A percentile compares a stretch with the other conserved stretches of the same genome.
Evolutionary conservation across 345 rosid genomes (phyloP).

Genomic region (Citrus australasica): DNA sequence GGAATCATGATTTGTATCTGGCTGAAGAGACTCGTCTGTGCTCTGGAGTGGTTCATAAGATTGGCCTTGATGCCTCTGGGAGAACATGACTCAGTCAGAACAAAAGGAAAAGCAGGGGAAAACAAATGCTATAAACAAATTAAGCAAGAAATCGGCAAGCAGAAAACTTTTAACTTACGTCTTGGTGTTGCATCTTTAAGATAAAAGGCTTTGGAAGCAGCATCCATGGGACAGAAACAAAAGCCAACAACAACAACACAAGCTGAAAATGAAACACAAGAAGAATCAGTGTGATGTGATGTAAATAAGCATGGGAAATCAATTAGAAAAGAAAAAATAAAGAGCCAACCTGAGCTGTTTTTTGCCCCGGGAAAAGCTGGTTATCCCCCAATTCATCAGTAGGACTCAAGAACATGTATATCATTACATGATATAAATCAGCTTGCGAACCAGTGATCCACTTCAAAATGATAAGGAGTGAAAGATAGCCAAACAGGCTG

Average conservation of each 20-base stretch:
- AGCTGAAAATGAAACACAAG: conserved; percentile 42
- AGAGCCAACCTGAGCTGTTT: conserved; percentile 59
- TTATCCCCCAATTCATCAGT: conserved; percentile 90
- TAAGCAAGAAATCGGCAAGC: neutral
- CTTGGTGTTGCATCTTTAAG: conserved; percentile 81
- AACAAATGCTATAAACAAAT: neutral
- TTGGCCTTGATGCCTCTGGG: conserved; percentile 86
- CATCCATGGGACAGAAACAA: conserved; percentile 98
- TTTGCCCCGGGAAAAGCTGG: conserved; percentile 78
- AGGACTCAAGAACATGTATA: conserved; percentile 98
- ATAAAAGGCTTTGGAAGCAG: conserved; percentile 90
- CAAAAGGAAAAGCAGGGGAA: neutral
- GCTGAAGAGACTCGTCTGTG: conserved; percentile 72
- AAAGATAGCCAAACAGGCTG: conserved; percentile 89
- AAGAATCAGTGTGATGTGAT: neutral
- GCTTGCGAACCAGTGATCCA: conserved; percentile 95
- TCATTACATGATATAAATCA: conserved; percentile 86
- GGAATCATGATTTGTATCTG: conserved; percentile 52
- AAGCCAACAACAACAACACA: conserved; percentile 67
- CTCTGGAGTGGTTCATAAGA: conserved; percentile 54
- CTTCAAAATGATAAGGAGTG: conserved; percentile 74
- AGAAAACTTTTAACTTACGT: conserved; percentile 35
- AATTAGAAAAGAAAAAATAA: neutral
- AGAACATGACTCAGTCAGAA: conserved; percentile 19
- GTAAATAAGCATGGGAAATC: neutral